Evolutionary conservation across 306 rosid species (phyloP).

Genomic region (Trifolium pratense): DNA sequence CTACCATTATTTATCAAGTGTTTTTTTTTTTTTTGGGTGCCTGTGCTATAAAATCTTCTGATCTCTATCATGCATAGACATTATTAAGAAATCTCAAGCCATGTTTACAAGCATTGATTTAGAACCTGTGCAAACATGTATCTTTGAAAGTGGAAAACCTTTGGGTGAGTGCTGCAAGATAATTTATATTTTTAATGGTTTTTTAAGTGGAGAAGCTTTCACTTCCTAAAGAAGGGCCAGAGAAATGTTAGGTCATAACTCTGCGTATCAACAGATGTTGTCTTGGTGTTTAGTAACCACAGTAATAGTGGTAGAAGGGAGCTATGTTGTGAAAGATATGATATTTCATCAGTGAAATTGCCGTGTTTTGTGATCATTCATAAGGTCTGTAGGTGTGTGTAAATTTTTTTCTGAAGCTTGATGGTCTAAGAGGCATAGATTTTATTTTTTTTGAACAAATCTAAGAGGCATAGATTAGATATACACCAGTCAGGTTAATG

Average conservation of each 20-base stretch:
- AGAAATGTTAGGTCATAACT: slow-evolving; percentile 11
- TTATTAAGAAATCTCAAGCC: slow-evolving; percentile 14
- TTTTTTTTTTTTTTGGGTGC: neutral
- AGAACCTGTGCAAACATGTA: neutral
- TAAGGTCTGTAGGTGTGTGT: neutral
- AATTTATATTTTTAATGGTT: neutral
- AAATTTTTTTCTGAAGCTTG: neutral
- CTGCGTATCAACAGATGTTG: neutral
- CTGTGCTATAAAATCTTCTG: neutral
- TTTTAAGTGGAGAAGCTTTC: slow-evolving; percentile 7
- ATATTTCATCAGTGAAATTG: slow-evolving; percentile 12
- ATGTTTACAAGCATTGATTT: too few relatives aligned
- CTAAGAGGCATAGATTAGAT: neutral
- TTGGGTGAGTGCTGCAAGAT: slow-evolving; percentile 4
- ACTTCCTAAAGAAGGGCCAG: neutral
- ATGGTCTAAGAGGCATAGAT: neutral
- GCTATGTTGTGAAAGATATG: neutral
- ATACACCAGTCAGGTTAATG: neutral
- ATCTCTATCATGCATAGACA: neutral
- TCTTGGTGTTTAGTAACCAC: slow-evolving; percentile 9
- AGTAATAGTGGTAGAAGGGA: neutral
- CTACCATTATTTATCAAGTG: neutral
- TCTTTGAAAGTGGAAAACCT: neutral
- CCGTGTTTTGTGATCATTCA: slow-evolving; percentile 3
- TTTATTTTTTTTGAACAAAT: too few relatives aligned